Evolutionary conservation across 2,329 filamentous ascomycete genomes (phyloP), one percentile per base, ranked within the genome.

Genomic region (Penicillium aurantiogriseum): DNA sequence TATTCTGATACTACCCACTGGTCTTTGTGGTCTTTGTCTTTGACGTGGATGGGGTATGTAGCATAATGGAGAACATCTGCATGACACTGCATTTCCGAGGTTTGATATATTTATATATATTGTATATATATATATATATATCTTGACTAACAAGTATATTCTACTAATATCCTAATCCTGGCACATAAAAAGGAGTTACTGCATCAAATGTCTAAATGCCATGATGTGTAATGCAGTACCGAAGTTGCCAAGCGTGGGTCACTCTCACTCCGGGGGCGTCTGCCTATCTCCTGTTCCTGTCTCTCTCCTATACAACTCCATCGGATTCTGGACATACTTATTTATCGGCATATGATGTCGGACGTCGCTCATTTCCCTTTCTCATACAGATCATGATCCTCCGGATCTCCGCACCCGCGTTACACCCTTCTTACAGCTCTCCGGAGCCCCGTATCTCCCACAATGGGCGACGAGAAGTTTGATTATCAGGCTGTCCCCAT

Each of bases 401-500:
- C 66, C 66, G 65, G 67, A 64, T 64, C 63, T 57, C 63, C 57
- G 57, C 63, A 63, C 64, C 65, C 65, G 63, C 65, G 57, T 59
- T 65, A 61, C 69, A 65, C 59, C 65, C 61, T 65, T 69, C 54
- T 62, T 61, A 66, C 64, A 60, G 71, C 71, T 74, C 70, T 55
- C 61, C 61, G 59, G 68, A 71, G 71, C 67, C 63, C 64, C 59
- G 62, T 62, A 47, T 33, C 48, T 43, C 48, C 29, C 67, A 68
- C 67, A 65, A 78, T 78, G 76, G 70, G 71, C 67, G 81, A 83
- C 72, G 78, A 84, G 72, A 85, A 85, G 68, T 74, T 74, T 65
- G 79, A 79, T 59, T 86, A 87, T 74, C 82, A 85, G 69, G 77
- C 81, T 61, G 80, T 88, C 45, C 88, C 90, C 33, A 93, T 94